A percentile compares a stretch with the other conserved stretches of the same genome.
These are phyloP conservation scores for Westerdykella sp. DNA, from an alignment of 2,329 filamentous ascomycete species.

Conservation along the genomic window DNA sequence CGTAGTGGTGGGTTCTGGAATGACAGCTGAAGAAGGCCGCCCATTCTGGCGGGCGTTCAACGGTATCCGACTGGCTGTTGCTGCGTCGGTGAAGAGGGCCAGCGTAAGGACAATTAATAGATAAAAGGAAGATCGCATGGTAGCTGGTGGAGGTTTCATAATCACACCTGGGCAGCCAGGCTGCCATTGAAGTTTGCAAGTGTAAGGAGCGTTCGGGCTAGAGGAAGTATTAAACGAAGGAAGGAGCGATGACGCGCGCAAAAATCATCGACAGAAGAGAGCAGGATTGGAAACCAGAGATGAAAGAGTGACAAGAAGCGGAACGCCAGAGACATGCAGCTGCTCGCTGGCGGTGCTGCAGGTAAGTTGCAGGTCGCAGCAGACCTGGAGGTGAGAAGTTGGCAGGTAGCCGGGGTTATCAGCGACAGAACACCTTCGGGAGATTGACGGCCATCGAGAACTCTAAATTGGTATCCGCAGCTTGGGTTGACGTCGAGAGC, in stretches of 20 bases:
- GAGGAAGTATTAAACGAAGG: constrained; percentile 3
- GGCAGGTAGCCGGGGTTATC: constrained; percentile 7
- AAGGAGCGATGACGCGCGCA: constrained; percentile 10
- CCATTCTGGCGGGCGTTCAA: constrained; percentile 28
- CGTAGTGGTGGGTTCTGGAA: constrained; percentile 10
- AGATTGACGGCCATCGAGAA: constrained; percentile 2
- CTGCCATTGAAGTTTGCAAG: constrained; percentile 22
- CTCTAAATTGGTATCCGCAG: constrained; percentile 6
- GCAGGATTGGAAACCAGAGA: neutral
- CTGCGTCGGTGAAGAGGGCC: constrained; percentile 20
- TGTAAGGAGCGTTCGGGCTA: constrained; percentile 4
- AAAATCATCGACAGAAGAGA: constrained; percentile 9
- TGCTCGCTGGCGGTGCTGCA: constrained; percentile 4
- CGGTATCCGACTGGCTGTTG: constrained; percentile 16
- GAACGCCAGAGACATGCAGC: constrained; percentile 18
- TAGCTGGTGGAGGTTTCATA: constrained; percentile 12
- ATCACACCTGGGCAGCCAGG: constrained; percentile 6
- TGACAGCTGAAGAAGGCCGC: constrained; percentile 9
- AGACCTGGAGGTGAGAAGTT: neutral
- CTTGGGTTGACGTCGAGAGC: neutral
- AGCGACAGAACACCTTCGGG: constrained; percentile 14
- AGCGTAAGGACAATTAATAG: constrained; percentile 23
- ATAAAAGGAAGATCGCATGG: constrained; percentile 25
- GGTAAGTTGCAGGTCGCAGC: constrained; percentile 1
- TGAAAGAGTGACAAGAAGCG: constrained; percentile 17